Percentiles rank a stretch among this genome's conserved stretches.
Conservation (phyloP, 345 rosid genomes). For the Mercurialis annua region DNA sequence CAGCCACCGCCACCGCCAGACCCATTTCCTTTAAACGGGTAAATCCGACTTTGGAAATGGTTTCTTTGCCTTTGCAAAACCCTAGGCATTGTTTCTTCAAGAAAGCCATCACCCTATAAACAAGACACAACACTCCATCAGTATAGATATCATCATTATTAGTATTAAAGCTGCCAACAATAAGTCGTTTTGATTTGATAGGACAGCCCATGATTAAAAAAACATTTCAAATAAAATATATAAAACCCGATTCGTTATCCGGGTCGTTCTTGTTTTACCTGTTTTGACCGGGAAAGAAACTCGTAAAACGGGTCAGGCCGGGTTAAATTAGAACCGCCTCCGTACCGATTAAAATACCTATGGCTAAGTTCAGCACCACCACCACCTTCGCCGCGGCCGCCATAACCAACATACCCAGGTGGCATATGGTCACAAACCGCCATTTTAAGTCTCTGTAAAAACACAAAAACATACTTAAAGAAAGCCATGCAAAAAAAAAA, state of each 20-base stretch:
- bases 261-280: not conserved
- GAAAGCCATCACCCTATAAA: constrained; percentile 28
- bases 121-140: not conserved
- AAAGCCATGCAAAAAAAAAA: constrained; percentile 17
- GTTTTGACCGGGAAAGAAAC: constrained; percentile 4
- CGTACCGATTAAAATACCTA: constrained; percentile 8
- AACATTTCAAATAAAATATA: no score
- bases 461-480: not conserved
- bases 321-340: not conserved
- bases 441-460: constrained; percentile 8
- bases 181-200: constrained; percentile 12
- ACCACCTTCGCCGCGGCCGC: no score
- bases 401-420: not conserved
- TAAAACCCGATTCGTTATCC: not conserved
- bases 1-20: constrained; percentile 1
- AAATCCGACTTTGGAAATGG: constrained; percentile 25
- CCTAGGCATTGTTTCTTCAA: constrained; percentile 28
- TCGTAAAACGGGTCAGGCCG: constrained; percentile 19
- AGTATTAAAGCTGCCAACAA: constrained; percentile 24
- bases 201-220: constrained; percentile 19
- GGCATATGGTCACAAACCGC: constrained; percentile 11
- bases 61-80: constrained; percentile 25
- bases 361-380: constrained; percentile 16
- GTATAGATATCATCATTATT: not conserved
- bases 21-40: constrained; percentile 17